A percentile compares a stretch with the other conserved stretches of the same genome.
Evolutionary conservation across 805 yeast species (phyloP).

Genomic region (Pichia gijzeniarum): DNA sequence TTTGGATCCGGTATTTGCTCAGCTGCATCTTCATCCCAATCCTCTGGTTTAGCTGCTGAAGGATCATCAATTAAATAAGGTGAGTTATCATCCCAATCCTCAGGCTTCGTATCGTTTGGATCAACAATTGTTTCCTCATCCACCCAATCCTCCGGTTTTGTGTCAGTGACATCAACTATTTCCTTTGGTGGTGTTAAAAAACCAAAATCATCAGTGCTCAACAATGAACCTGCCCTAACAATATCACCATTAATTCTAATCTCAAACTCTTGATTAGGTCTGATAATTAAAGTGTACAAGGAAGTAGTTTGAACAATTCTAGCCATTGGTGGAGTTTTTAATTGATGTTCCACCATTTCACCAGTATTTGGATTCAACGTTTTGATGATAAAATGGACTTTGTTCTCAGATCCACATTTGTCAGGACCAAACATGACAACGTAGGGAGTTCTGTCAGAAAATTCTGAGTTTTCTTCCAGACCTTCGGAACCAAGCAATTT

Average conservation of each 20-base stretch:
- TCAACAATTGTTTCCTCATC: constrained; percentile 64
- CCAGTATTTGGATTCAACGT: constrained; percentile 51
- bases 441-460: constrained; percentile 63
- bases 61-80: constrained; percentile 65
- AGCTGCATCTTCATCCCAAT: constrained; percentile 68
- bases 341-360: constrained; percentile 61
- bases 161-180: constrained; percentile 49
- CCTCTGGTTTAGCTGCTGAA: constrained; percentile 58
- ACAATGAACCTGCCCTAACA: constrained; percentile 61
- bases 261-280: constrained; percentile 63
- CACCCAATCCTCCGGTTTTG: constrained; percentile 79
- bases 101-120: constrained; percentile 65
- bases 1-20: constrained; percentile 60
- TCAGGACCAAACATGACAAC: constrained; percentile 95
- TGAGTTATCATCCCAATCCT: constrained; percentile 74
- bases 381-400: constrained; percentile 68
- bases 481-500: constrained; percentile 54
- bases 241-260: constrained; percentile 77
- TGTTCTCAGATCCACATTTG: constrained; percentile 74
- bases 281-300: constrained; percentile 71
- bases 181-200: constrained; percentile 55
- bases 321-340: constrained; percentile 62
- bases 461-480: constrained; percentile 30
- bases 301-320: constrained; percentile 46
- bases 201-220: constrained; percentile 47